phyloP scores from a whole-genome alignment of 1,284 basidiomycete genomes.

The Ceratobasidium sp. region DNA sequence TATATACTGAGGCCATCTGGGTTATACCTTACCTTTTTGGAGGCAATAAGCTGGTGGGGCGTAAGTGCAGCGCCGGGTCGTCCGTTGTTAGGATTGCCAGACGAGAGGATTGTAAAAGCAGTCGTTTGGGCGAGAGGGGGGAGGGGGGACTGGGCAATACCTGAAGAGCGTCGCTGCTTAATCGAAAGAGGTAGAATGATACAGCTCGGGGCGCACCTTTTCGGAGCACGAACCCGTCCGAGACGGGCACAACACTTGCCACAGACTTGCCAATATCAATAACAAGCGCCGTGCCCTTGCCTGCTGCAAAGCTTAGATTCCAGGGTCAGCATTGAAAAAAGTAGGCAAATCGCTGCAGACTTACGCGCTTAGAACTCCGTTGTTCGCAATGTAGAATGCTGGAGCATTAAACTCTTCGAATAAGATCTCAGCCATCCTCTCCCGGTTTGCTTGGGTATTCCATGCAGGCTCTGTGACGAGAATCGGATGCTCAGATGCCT shows the following conservation, averaged over 20 bases:
- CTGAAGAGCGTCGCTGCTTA: conserved; percentile 52
- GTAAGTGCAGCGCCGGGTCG: conserved; percentile 68
- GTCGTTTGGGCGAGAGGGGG: conserved; percentile 78
- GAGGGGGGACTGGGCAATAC: conserved; percentile 72
- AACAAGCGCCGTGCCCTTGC: conserved; percentile 93
- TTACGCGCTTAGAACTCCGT: conserved; percentile 92
- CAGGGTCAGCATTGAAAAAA: background rate
- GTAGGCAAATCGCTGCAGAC: conserved; percentile 50
- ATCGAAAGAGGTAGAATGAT: background rate
- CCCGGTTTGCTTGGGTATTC: conserved; percentile 89
- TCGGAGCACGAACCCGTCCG: conserved; percentile 96
- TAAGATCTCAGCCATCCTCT: conserved; percentile 93
- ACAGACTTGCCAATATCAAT: conserved; percentile 91
- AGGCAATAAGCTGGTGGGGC: conserved; percentile 88
- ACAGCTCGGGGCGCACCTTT: conserved; percentile 68
- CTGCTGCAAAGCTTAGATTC: conserved; percentile 77
- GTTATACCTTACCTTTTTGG: conserved; percentile 63
- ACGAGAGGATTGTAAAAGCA: conserved; percentile 67
- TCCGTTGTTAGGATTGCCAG: conserved; percentile 48
- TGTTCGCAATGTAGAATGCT: conserved; percentile 96
- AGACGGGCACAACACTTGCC: conserved; percentile 91
- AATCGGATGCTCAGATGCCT: conserved; percentile 84
- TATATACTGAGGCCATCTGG: background rate
- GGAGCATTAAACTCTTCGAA: conserved; percentile 96
- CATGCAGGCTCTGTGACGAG: conserved; percentile 95